Evolutionary conservation across 106 monocot genomes (phyloP).

Genomic region (Narthecium ossifragum): DNA sequence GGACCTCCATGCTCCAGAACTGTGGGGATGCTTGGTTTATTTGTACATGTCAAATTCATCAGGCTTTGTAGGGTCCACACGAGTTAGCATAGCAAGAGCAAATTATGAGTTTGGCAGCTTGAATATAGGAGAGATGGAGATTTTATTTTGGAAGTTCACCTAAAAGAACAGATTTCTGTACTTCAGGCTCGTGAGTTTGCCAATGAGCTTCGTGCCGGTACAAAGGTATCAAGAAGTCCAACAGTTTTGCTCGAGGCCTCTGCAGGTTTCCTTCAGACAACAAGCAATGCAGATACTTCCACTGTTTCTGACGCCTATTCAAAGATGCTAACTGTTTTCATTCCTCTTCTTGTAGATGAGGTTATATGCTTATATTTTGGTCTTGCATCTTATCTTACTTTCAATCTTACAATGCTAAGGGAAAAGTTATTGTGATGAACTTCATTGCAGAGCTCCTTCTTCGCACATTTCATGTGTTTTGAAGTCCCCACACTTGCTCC

Average conservation of each 20-base stretch:
- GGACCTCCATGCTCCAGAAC: no score
- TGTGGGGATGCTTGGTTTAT: no score
- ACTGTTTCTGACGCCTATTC: constrained; percentile 96
- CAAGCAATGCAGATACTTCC: constrained; percentile 74
- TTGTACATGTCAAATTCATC: no score
- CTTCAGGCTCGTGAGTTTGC: constrained; percentile 97
- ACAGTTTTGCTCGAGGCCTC: constrained; percentile 89
- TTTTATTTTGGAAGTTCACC: no score
- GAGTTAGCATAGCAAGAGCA: no score
- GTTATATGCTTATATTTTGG: constrained; percentile 25
- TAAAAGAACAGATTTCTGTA: no score
- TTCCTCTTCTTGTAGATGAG: constrained; percentile 99
- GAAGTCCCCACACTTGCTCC: constrained; percentile 85
- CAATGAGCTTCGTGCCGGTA: constrained; percentile 98
- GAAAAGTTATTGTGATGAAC: background rate
- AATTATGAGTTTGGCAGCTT: no score
- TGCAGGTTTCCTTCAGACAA: constrained; percentile 38
- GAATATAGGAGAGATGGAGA: no score
- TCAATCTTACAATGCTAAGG: background rate
- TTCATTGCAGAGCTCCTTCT: constrained; percentile 81
- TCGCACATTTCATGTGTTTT: constrained; percentile 99
- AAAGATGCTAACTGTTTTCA: constrained; percentile 98
- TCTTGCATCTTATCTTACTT: constrained; percentile 5
- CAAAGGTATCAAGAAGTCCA: constrained; percentile 83
- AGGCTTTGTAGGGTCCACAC: no score